Evolutionary conservation across 331 rosid species (phyloP), one percentile per base, ranked within the genome.

Genomic region (Spiraea crenata): DNA sequence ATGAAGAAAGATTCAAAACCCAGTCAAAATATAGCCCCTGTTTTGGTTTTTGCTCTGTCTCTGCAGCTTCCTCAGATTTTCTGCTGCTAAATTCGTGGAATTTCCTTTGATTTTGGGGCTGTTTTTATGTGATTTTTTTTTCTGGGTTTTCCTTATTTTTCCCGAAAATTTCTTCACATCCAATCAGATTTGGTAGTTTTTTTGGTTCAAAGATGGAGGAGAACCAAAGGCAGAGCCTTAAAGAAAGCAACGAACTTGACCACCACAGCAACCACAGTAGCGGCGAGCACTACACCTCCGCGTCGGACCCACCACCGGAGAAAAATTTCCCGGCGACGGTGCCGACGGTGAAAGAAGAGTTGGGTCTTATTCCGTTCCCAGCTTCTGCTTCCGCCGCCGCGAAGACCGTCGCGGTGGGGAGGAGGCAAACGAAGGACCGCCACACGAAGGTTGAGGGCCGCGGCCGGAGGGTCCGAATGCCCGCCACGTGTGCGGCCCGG

Each of bases 401-500:
- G 9, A 76, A 40, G 44, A 40, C 60, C 8, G 31, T 31, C 20
- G 50, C 2, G 39, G 38, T 73, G 44, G 72, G 74, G 35, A 87
- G 42, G 80, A 80, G 77, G 13, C 78, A 83, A 3, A 87, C 95
- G 4, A 89, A 77, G 74, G 98, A 92, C 74, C 90, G 96, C 15
- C 98, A 92, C 87, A 92, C 97, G 12, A 89, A 92, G 80, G 97
- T 90, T 42, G 96, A 92, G 74, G 96, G 97, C 0, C 90, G 97
- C 0, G 98, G 98, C 38, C 86, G 98, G 70, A 84, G 98, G 80
- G 70, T 92, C 48, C 87, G 98, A 64, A 85, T 92, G 89, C 98
- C 98, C 69, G 93, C 96, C 37, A 48, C 88, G 2, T 87, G 96
- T 54, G 98, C 98, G 16, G 96, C 96, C 15, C 81, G 98, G 57